These are phyloP conservation scores for Trypanosoma caninum DNA, from an alignment of 208 protist genomes.

Conservation along the genomic window DNA sequence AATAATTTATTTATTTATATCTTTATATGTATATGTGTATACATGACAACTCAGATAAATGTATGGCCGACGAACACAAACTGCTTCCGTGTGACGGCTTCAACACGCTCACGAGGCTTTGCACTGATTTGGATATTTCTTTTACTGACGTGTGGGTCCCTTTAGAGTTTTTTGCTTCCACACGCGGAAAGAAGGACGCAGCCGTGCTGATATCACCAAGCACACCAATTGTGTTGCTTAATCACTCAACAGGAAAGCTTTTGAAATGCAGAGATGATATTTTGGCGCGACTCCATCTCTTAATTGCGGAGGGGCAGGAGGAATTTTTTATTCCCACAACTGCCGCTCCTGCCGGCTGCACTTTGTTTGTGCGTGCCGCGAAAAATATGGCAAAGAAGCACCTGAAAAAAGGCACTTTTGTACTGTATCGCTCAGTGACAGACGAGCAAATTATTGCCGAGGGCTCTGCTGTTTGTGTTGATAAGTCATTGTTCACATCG, in stretches of 20 bases:
- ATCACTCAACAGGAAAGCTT: constrained; percentile 29
- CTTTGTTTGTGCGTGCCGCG: constrained; percentile 58
- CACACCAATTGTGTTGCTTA: constrained; percentile 39
- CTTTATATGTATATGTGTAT: background rate
- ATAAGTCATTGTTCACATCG: background rate
- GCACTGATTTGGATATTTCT: constrained; percentile 21
- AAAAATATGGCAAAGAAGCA: constrained; percentile 31
- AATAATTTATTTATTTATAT: background rate
- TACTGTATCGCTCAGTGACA: constrained; percentile 44
- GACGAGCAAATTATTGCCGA: constrained; percentile 26
- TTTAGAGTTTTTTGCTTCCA: constrained; percentile 20
- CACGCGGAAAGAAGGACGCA: constrained; percentile 19
- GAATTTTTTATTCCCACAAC: constrained; percentile 29
- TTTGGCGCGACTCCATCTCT: constrained; percentile 24
- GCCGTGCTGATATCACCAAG: constrained; percentile 28
- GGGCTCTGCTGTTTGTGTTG: constrained; percentile 25
- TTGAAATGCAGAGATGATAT: constrained; percentile 30
- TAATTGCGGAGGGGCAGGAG: constrained; percentile 15
- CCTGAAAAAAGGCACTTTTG: constrained; percentile 22
- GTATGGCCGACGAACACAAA: constrained; percentile 8
- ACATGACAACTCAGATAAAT: constrained; percentile 4
- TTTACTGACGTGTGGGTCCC: constrained; percentile 59
- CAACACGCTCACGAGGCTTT: constrained; percentile 32
- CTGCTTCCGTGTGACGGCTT: constrained; percentile 14
- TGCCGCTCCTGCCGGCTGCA: constrained; percentile 28